Percentiles rank a stretch among this genome's conserved stretches.
Evolutionary conservation across 768 basidiomycete genomes (phyloP).

Genomic region (Mycena capillaripes): DNA sequence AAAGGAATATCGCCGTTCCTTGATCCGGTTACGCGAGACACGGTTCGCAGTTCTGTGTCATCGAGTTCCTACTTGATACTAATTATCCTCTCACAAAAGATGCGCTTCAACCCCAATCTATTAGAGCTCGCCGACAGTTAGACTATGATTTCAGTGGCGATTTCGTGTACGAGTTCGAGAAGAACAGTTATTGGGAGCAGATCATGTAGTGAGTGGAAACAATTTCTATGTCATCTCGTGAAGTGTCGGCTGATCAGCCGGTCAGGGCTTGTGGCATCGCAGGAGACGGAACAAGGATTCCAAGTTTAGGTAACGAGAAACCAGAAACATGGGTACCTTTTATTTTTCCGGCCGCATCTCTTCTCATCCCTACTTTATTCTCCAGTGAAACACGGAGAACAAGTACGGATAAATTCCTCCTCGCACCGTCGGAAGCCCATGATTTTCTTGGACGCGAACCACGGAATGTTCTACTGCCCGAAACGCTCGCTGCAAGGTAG

Average conservation of each 20-base stretch:
- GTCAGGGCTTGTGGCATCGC: not conserved
- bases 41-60: constrained; percentile 60
- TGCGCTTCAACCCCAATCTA: constrained; percentile 91
- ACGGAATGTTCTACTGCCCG: too few species aligned
- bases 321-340: not conserved
- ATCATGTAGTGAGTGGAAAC: constrained; percentile 78
- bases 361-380: too few species aligned
- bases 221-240: not conserved
- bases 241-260: not conserved
- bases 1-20: constrained; percentile 90
- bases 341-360: not conserved
- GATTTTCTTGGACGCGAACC: too few species aligned
- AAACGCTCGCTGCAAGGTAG: too few species aligned
- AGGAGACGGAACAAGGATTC: not conserved
- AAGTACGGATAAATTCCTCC: too few species aligned
- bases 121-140: constrained; percentile 86
- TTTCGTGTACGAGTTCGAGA: constrained; percentile 80
- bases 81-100: constrained; percentile 59
- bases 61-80: too few species aligned
- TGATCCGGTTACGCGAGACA: constrained; percentile 90
- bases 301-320: not conserved
- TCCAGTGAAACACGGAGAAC: too few species aligned
- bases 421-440: too few species aligned
- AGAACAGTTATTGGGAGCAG: constrained; percentile 81
- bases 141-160: constrained; percentile 89